These are phyloP conservation scores for Colletotrichum sp. DNA, from an alignment of 2,329 filamentous ascomycete species.

Conservation along the genomic window DNA sequence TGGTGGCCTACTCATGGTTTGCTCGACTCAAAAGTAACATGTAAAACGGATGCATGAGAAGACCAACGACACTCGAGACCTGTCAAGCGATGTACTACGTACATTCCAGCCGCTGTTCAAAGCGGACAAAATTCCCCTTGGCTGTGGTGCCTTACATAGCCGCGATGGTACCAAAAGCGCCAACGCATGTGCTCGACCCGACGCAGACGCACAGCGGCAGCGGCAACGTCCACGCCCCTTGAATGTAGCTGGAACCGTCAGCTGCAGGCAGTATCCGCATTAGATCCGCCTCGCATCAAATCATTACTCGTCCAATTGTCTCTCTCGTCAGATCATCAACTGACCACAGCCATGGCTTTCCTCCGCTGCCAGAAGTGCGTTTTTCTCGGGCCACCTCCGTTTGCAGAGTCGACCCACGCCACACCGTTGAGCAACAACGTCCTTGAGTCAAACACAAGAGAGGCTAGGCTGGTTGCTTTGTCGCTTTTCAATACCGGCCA, in stretches of 20 bases:
- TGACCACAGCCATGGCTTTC: not conserved
- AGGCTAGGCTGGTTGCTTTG: not conserved
- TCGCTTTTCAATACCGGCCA: not conserved
- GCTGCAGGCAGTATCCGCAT: not conserved
- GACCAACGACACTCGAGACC: not conserved
- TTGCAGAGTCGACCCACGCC: not conserved
- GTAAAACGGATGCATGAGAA: not conserved
- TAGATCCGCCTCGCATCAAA: slow-evolving; percentile 8
- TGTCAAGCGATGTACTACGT: not conserved
- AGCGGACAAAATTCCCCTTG: not conserved
- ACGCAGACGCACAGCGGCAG: not conserved
- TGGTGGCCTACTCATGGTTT: not conserved
- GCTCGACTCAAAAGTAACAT: not conserved
- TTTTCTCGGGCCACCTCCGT: not conserved
- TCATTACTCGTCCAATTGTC: slow-evolving; percentile 1
- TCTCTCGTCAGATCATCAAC: not conserved
- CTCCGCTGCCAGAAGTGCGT: not conserved
- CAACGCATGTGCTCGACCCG: not conserved
- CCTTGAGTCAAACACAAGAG: not conserved
- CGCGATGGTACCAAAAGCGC: slow-evolving; percentile 1
- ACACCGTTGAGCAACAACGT: not conserved
- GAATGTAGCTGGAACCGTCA: not conserved
- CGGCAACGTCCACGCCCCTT: not conserved
- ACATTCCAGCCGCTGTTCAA: not conserved
- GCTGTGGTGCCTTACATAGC: slow-evolving; percentile 10